These are phyloP conservation scores for Udeniomyces megalosporus DNA, from an alignment of 768 basidiomycete species.

Conservation along the genomic window DNA sequence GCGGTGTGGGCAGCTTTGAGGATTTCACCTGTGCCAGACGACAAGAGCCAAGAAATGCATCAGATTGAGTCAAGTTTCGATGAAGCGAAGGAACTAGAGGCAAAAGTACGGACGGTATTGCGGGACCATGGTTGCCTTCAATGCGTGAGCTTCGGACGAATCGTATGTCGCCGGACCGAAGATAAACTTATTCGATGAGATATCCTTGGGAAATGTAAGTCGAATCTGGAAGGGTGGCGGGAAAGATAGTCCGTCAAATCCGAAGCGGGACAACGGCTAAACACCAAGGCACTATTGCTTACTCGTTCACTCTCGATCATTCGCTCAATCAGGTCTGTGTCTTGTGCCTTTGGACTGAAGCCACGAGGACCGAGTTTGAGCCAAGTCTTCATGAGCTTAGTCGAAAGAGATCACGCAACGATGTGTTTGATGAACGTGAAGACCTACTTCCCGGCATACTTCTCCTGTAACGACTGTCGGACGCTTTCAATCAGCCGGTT, in stretches of 20 bases:
- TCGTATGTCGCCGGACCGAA: conserved; percentile 53
- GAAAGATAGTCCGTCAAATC: too few species aligned
- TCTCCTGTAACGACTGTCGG: conserved; percentile 36
- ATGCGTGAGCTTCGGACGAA: conserved; percentile 36
- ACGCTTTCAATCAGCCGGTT: conserved; percentile 16
- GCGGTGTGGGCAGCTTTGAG: conserved; percentile 5
- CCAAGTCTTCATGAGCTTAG: not conserved
- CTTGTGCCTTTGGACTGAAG: not conserved
- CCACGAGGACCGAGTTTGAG: conserved; percentile 19
- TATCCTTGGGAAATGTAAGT: conserved; percentile 39
- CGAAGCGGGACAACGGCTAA: not conserved
- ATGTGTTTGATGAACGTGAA: not conserved
- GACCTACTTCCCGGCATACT: conserved; percentile 22
- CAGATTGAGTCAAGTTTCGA: not conserved
- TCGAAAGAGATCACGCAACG: not conserved
- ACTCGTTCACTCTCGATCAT: not conserved
- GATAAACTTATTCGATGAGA: conserved; percentile 55
- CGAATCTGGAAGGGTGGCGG: conserved; percentile 2
- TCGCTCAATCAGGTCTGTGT: not conserved
- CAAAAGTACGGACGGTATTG: conserved; percentile 35
- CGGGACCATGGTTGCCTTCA: conserved; percentile 35
- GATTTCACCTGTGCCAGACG: not conserved
- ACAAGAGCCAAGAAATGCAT: not conserved
- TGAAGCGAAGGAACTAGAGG: not conserved
- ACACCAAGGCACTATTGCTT: not conserved